Evolutionary conservation across 2,329 filamentous ascomycete species (phyloP).

Genomic region (Ophiosphaerella narmari): DNA sequence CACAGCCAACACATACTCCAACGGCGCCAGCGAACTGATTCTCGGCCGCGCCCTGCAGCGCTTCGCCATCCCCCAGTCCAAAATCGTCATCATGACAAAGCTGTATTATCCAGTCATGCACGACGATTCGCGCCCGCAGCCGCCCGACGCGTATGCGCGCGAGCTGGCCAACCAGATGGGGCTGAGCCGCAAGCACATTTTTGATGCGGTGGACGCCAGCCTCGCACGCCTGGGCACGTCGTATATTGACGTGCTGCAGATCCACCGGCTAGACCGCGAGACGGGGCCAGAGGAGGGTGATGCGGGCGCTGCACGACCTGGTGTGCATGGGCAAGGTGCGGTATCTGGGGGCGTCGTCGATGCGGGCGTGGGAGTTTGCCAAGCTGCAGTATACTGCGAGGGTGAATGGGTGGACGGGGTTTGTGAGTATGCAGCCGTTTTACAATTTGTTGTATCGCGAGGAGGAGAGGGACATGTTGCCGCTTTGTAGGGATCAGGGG

Average conservation of each 20-base stretch:
- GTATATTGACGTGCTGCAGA: background rate
- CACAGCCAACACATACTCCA: constrained; percentile 36
- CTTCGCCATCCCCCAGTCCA: constrained; percentile 33
- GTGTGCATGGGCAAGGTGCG: constrained; percentile 27
- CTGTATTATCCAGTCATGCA: constrained; percentile 15
- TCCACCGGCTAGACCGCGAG: constrained; percentile 25
- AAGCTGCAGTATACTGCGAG: constrained; percentile 48
- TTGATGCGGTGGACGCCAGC: too few relatives aligned
- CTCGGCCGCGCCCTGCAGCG: constrained; percentile 32
- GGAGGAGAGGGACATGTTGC: constrained; percentile 47
- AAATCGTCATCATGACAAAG: constrained; percentile 40
- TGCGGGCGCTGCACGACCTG: constrained; percentile 29
- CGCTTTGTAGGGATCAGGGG: constrained; percentile 21
- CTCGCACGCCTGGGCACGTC: too few relatives aligned
- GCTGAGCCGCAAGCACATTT: constrained; percentile 24
- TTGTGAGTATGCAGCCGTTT: constrained; percentile 52
- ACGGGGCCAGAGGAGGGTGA: constrained; percentile 23
- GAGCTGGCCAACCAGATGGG: constrained; percentile 43
- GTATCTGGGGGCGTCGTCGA: constrained; percentile 28
- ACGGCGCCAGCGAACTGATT: constrained; percentile 36
- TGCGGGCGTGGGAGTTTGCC: constrained; percentile 48
- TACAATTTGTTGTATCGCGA: constrained; percentile 51
- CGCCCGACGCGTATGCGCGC: background rate
- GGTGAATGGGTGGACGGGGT: constrained; percentile 49
- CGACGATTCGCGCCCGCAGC: constrained; percentile 5